A percentile compares a stretch with the other conserved stretches of the same genome.
Evolutionary conservation across 2,329 filamentous ascomycete genomes (phyloP).

Genomic region (Fusarium pininemorale): DNA sequence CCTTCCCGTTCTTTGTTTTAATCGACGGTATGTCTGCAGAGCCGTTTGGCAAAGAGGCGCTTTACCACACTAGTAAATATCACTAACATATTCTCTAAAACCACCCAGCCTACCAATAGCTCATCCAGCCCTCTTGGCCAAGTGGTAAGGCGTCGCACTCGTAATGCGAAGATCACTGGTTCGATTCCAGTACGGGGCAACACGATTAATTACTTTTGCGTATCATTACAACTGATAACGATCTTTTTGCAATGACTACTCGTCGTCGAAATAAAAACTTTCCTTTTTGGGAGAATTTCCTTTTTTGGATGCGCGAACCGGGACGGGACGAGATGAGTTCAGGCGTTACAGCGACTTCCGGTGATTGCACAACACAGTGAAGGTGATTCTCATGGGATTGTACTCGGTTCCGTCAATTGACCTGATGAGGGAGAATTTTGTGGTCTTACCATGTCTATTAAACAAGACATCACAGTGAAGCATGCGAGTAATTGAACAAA

Average conservation of each 20-base stretch:
- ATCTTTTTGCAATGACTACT: no score
- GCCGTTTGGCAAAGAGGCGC: no score
- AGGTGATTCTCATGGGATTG: not conserved
- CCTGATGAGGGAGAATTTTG: no score
- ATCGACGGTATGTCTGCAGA: no score
- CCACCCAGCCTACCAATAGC: no score
- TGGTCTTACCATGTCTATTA: no score
- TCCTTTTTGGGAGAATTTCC: not conserved
- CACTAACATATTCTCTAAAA: no score
- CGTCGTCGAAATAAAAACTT: not conserved
- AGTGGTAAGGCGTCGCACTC: slow-evolving; percentile 43
- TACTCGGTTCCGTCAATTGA: not conserved
- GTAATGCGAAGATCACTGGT: slow-evolving; percentile 42
- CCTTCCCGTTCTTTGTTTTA: no score
- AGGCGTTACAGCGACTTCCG: not conserved
- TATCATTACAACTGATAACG: accelerated
- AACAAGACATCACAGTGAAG: not conserved
- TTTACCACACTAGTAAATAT: no score
- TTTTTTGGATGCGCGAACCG: not conserved
- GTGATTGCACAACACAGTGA: not conserved
- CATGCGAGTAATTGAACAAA: not conserved
- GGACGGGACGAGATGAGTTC: not conserved
- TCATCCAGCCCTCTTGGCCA: slow-evolving; percentile 36
- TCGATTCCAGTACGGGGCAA: slow-evolving; percentile 39
- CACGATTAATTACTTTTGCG: not conserved